Percentiles rank a stretch among this genome's conserved stretches.
Evolutionary conservation across 768 basidiomycete species (phyloP).

Genomic region (Psilocybe cyanescens): DNA sequence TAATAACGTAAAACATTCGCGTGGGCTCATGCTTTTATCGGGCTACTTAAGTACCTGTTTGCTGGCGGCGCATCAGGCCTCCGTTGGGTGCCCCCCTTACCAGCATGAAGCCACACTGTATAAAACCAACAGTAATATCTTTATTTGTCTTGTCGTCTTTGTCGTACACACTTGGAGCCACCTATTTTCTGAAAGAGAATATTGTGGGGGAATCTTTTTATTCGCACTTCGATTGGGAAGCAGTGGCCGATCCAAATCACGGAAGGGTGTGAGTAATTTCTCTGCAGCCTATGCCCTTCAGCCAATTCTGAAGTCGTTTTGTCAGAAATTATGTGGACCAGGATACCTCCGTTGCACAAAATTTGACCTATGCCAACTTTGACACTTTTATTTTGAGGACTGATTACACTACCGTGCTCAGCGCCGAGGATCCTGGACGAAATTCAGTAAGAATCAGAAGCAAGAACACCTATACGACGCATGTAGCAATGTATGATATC

Average conservation of each 20-base stretch:
- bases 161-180: background rate
- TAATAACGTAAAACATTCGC: no score
- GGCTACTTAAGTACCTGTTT: no score
- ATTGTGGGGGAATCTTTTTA: conserved; percentile 52
- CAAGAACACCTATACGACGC: conserved; percentile 53
- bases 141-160: background rate
- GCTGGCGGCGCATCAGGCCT: no score
- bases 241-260: conserved; percentile 59
- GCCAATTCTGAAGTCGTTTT: background rate
- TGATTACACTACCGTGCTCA: conserved; percentile 50
- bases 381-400: conserved; percentile 57
- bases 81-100: no score
- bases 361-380: conserved; percentile 54
- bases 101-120: no score
- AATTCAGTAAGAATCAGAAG: conserved; percentile 57
- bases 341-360: conserved; percentile 43
- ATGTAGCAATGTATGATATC: conserved; percentile 48
- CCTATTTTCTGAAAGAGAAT: conserved; percentile 29
- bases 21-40: no score
- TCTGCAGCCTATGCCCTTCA: background rate
- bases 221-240: conserved; percentile 49
- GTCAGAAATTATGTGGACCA: conserved; percentile 45
- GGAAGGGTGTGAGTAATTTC: conserved; percentile 57
- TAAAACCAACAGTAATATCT: no score
- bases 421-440: conserved; percentile 51